Evolutionary conservation across 768 basidiomycete genomes (phyloP), one percentile per base, ranked within the genome.

Genomic region (Lentinula detonsa): DNA sequence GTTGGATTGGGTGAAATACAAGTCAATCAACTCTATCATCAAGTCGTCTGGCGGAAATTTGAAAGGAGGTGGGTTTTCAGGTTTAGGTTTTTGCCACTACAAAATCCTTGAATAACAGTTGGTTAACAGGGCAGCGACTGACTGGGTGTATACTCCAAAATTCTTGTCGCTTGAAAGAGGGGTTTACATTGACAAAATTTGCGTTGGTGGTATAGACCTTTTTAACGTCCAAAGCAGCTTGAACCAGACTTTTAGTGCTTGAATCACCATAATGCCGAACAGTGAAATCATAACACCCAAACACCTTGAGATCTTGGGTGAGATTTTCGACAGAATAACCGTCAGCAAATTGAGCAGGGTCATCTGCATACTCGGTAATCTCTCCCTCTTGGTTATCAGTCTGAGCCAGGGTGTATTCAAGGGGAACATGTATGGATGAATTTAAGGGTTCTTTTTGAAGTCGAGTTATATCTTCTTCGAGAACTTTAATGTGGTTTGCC

Each of bases 1-100:
- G 63, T 85, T 81, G 57, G 73, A 43, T 33, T 73, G 55, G 0
- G 58, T 56, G 65, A 88, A 88, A 64, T 80, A 86, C 21, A 78
- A 70, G n/a, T 83, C 72, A 56, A 87, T 70, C 28, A 88, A 73
- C 1, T 49, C 40, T 4, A 61, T 58, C 6, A 76, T 72, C 37
- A 88, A 71, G 34, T 78, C 76, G 1, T 66, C 62, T 0, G 71
- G 68, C 0, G 78, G 78, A 50, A 78, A 79, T n/a, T 16, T 46
- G 54, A 71, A 71, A 0, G 63, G 52, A 2, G 69, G 64, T n/a
- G 64, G 31, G 4, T 45, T 15, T 9, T 63, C 61, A 7, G 33
- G 23, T n/a, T 45, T 28, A n/a, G 60, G 60, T 42, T 61, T 40
- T 46, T 68, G 65, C 65, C 66, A 65, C 67, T 70, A 45, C 35